phyloP scores from a whole-genome alignment of 306 rosid genomes.

The Pyrus pyrifolia region DNA sequence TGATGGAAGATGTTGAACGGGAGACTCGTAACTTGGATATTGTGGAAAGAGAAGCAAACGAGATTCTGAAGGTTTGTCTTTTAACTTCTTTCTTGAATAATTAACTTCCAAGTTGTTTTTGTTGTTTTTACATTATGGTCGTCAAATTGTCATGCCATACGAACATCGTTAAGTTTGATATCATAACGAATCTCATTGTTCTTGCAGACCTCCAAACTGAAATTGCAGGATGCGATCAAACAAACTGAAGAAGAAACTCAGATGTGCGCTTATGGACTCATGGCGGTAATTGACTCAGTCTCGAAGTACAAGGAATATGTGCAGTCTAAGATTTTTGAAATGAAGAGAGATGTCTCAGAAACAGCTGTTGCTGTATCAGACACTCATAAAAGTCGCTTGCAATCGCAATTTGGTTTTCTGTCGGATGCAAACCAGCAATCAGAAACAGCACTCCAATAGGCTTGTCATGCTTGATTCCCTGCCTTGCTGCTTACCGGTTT shows the following conservation, averaged over 20 bases:
- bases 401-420: conserved; percentile 20
- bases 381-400: conserved; percentile 36
- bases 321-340: conserved; percentile 47
- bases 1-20: conserved; percentile 48
- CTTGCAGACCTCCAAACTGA: conserved; percentile 50
- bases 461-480: background rate
- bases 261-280: conserved; percentile 38
- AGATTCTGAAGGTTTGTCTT: conserved; percentile 53
- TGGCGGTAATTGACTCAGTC: conserved; percentile 47
- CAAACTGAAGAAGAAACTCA: conserved; percentile 60
- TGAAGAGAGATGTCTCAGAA: conserved; percentile 49
- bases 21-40: conserved; percentile 44
- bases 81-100: background rate
- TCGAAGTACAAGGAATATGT: conserved; percentile 54
- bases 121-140: background rate
- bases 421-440: background rate
- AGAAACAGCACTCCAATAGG: background rate
- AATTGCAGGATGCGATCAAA: conserved; percentile 52
- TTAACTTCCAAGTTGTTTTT: background rate
- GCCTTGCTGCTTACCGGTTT: background rate
- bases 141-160: background rate
- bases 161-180: background rate
- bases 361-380: conserved; percentile 49
- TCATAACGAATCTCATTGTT: conserved; percentile 1
- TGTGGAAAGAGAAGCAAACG: conserved; percentile 67